phyloP scores from a whole-genome alignment of 768 basidiomycete genomes.

The Melanogaster broomeanus region DNA sequence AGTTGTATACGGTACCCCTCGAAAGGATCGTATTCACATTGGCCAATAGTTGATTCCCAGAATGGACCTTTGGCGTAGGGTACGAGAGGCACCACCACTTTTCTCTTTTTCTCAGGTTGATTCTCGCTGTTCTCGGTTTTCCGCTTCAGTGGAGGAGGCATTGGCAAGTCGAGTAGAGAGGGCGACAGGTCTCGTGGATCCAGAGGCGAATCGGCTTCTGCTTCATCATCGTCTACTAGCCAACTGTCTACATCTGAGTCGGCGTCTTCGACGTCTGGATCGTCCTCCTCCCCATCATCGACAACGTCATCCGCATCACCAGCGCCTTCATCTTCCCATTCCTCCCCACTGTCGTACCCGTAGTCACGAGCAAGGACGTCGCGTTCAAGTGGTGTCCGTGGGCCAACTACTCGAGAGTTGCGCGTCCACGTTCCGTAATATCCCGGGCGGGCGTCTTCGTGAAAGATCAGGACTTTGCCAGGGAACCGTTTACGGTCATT shows the following conservation, averaged over 20 bases:
- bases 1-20: constrained; percentile 75
- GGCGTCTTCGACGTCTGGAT: constrained; percentile 56
- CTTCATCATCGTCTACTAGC: constrained; percentile 67
- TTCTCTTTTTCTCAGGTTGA: constrained; percentile 66
- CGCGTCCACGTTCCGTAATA: constrained; percentile 96
- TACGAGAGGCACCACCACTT: constrained; percentile 74
- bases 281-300: constrained; percentile 60
- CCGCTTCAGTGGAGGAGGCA: constrained; percentile 56
- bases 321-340: constrained; percentile 89
- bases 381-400: constrained; percentile 78
- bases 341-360: constrained; percentile 90
- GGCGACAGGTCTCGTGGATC: constrained; percentile 40
- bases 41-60: constrained; percentile 72
- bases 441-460: constrained; percentile 83
- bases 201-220: constrained; percentile 54
- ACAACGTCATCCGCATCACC: constrained; percentile 79
- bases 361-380: constrained; percentile 85
- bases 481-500: constrained; percentile 62
- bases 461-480: constrained; percentile 83
- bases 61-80: constrained; percentile 82
- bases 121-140: constrained; percentile 56
- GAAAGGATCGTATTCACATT: constrained; percentile 70
- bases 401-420: constrained; percentile 73
- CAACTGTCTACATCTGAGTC: constrained; percentile 42
- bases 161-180: constrained; percentile 31